Conservation (phyloP, 2,329 filamentous ascomycete genomes). For the Fusarium robinianum region DNA sequence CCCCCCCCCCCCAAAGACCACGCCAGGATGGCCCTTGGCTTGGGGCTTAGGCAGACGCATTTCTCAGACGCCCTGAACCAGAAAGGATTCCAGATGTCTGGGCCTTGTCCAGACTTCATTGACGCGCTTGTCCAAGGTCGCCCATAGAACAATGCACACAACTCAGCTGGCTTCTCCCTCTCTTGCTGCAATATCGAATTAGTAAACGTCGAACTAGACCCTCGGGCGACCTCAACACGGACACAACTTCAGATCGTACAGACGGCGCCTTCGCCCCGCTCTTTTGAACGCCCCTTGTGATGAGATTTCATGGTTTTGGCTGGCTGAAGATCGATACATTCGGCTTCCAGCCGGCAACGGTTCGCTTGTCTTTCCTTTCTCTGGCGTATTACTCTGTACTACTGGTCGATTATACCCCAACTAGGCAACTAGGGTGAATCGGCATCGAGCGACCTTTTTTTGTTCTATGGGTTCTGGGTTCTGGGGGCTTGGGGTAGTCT, state of each 20-base stretch:
- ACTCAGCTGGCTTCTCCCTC: no score
- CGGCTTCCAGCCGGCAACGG: conserved; percentile 7
- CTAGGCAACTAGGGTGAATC: conserved; percentile 5
- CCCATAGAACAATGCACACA: no score
- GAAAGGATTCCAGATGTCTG: no score
- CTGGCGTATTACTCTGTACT: conserved; percentile 1
- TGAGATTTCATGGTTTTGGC: conserved; percentile 19
- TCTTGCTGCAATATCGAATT: no score
- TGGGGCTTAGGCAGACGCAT: not conserved
- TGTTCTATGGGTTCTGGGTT: conserved; percentile 8
- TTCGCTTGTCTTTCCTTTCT: conserved; percentile 10
- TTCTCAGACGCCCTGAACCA: no score
- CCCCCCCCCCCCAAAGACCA: no score
- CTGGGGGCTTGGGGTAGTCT: conserved; percentile 5
- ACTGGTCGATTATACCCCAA: conserved; percentile 4
- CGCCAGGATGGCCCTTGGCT: no score
- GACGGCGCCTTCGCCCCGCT: conserved; percentile 16
- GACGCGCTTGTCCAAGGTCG: no score
- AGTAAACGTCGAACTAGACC: no score
- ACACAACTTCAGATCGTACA: conserved; percentile 14
- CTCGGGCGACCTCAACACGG: conserved; percentile 1
- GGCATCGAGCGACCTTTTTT: conserved; percentile 4
- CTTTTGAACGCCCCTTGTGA: conserved; percentile 17
- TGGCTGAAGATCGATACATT: conserved; percentile 25
- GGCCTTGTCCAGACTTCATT: no score